Conservation (phyloP, 192 early-diverging fungal species). For the Paraglomus brasilianum region DNA sequence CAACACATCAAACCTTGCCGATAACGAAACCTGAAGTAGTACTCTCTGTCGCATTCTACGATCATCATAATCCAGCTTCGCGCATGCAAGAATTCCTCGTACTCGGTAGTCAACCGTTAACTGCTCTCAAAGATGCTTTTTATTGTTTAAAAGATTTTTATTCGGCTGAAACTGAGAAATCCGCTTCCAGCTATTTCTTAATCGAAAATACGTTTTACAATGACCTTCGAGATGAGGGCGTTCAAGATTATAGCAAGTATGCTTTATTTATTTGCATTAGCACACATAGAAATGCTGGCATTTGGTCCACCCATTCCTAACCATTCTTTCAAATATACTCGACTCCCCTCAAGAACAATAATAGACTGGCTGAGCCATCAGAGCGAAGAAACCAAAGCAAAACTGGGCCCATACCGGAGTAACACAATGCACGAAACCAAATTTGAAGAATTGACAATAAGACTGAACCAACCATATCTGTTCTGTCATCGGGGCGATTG, state of each 20-base stretch:
- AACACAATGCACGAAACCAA: constrained; percentile 58
- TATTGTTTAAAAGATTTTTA: constrained; percentile 69
- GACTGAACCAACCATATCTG: constrained; percentile 64
- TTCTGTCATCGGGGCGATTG: constrained; percentile 80
- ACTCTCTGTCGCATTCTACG: constrained; percentile 63
- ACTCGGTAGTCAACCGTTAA: constrained; percentile 66
- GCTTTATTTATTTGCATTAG: not conserved
- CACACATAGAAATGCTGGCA: not conserved
- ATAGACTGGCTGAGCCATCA: constrained; percentile 67
- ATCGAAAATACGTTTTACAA: constrained; percentile 77
- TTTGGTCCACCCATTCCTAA: not conserved
- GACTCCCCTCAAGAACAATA: constrained; percentile 46
- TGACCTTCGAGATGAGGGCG: constrained; percentile 60
- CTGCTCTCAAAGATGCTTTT: constrained; percentile 68
- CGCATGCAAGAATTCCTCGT: constrained; percentile 65
- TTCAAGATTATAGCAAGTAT: constrained; percentile 66
- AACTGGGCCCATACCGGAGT: constrained; percentile 47
- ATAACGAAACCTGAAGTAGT: constrained; percentile 44
- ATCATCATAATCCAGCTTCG: constrained; percentile 48
- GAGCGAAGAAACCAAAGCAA: constrained; percentile 48
- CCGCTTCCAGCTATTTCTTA: constrained; percentile 67
- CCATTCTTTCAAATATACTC: not conserved
- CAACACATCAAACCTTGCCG: not conserved
- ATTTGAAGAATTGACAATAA: constrained; percentile 65
- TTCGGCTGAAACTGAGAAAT: constrained; percentile 52